These are phyloP conservation scores for Mortierella sp. DNA, from an alignment of 371 early-diverging fungal genomes.

Conservation along the genomic window DNA sequence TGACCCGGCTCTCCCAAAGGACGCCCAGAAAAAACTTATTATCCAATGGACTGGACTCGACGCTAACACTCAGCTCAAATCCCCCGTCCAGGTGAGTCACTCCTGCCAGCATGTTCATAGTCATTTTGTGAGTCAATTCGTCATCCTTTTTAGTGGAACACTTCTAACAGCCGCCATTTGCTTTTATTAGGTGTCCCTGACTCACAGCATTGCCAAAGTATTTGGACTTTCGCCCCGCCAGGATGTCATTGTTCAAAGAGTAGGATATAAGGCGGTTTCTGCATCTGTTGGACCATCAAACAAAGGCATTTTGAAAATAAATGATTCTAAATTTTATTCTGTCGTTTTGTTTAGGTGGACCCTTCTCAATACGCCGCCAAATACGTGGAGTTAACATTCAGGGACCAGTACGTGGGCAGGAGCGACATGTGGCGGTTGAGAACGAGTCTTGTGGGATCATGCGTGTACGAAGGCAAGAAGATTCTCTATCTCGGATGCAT, in stretches of 20 bases:
- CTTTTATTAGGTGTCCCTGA: conserved; percentile 67
- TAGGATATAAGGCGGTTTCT: conserved; percentile 45
- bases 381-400: conserved; percentile 89
- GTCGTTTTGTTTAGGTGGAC: conserved; percentile 67
- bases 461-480: conserved; percentile 86
- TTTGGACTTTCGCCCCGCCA: conserved; percentile 72
- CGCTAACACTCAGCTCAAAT: conserved; percentile 48
- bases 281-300: conserved; percentile 34
- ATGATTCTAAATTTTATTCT: not conserved
- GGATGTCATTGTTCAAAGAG: conserved; percentile 76
- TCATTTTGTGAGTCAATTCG: not conserved
- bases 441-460: conserved; percentile 75
- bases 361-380: conserved; percentile 74
- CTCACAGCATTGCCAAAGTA: conserved; percentile 66
- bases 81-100: conserved; percentile 55
- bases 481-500: conserved; percentile 80
- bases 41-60: conserved; percentile 56
- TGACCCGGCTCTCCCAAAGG: conserved; percentile 56
- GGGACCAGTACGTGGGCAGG: conserved; percentile 94
- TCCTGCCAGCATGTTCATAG: not conserved
- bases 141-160: not conserved
- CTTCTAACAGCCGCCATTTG: conserved; percentile 18
- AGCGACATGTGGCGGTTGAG: conserved; percentile 96
- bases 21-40: conserved; percentile 43
- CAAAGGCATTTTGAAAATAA: conserved; percentile 9